Percentiles rank a stretch among this genome's conserved stretches.
phyloP scores from a whole-genome alignment of 1,284 basidiomycete genomes.

The Marasmius sp. region DNA sequence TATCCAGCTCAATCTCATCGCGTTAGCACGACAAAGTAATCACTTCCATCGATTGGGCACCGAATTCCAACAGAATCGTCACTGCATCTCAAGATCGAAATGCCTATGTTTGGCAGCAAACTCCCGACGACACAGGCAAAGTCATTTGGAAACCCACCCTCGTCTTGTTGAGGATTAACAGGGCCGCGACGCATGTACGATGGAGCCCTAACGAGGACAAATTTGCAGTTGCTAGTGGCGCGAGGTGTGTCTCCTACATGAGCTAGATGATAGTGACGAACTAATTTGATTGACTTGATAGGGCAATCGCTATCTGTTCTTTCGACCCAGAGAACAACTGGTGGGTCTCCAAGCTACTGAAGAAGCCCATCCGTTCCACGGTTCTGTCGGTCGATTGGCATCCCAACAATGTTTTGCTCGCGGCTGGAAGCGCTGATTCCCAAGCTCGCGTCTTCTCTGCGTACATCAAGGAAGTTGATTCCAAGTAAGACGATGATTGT shows the following conservation, averaged over 20 bases:
- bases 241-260: conserved; percentile 56
- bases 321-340: conserved; percentile 98
- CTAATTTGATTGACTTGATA: conserved; percentile 24
- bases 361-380: conserved; percentile 94
- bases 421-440: conserved; percentile 93
- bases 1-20: conserved; percentile 1
- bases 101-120: conserved; percentile 97
- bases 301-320: conserved; percentile 91
- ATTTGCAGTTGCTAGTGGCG: conserved; percentile 97
- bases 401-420: conserved; percentile 94
- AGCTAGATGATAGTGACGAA: conserved; percentile 1
- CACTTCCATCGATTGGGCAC: conserved; percentile 99
- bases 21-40: conserved; percentile 95
- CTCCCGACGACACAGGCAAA: conserved; percentile 67
- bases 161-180: conserved; percentile 93
- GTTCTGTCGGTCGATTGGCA: conserved; percentile 97
- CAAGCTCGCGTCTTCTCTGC: conserved; percentile 98
- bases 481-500: conserved; percentile 54
- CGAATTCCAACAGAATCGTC: conserved; percentile 94
- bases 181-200: conserved; percentile 92
- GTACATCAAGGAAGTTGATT: conserved; percentile 99
- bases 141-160: conserved; percentile 93
- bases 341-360: conserved; percentile 98
- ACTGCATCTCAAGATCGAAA: conserved; percentile 98
- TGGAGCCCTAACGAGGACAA: conserved; percentile 99